phyloP scores from a whole-genome alignment of 176 grass and related monocot species.

The Aechmea fasciata region DNA sequence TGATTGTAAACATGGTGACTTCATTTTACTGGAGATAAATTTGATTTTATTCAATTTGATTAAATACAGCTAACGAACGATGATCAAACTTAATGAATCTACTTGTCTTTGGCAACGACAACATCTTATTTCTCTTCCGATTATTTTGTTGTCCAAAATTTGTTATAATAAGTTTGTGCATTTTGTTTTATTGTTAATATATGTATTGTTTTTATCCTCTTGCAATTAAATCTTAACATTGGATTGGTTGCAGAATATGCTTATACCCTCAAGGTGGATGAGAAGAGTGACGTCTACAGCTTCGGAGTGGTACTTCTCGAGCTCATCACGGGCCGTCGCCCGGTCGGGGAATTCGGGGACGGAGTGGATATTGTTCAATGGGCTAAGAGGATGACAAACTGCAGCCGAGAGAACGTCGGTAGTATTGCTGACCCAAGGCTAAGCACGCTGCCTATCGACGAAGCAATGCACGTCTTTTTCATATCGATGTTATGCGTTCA shows the following conservation, averaged over 20 bases:
- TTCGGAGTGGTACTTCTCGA: slow-evolving; percentile 81
- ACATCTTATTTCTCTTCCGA: too few relatives aligned
- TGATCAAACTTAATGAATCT: too few relatives aligned
- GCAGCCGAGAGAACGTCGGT: slow-evolving; percentile 41
- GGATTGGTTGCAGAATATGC: slow-evolving; percentile 59
- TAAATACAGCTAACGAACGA: too few relatives aligned
- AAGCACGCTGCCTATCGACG: slow-evolving; percentile 30
- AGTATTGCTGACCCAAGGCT: slow-evolving; percentile 45
- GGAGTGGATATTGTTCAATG: slow-evolving; percentile 98
- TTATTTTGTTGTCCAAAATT: too few relatives aligned
- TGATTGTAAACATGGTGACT: too few relatives aligned
- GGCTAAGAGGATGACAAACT: slow-evolving; percentile 43
- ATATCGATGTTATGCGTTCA: slow-evolving; percentile 83
- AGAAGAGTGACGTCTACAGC: slow-evolving; percentile 96
- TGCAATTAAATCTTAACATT: neutral
- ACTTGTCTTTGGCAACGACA: too few relatives aligned
- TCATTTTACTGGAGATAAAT: too few relatives aligned
- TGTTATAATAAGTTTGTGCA: too few relatives aligned
- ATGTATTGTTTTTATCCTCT: too few relatives aligned
- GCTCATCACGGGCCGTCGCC: slow-evolving; percentile 52
- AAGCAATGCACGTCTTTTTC: slow-evolving; percentile 83
- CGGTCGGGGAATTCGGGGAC: slow-evolving; percentile 76
- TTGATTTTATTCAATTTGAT: too few relatives aligned
- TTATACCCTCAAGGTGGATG: slow-evolving; percentile 72
- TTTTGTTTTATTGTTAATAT: too few relatives aligned